Base-by-base conservation (phyloP, 345 rosid genomes). In the Bruguiera gymnorhiza region DNA sequence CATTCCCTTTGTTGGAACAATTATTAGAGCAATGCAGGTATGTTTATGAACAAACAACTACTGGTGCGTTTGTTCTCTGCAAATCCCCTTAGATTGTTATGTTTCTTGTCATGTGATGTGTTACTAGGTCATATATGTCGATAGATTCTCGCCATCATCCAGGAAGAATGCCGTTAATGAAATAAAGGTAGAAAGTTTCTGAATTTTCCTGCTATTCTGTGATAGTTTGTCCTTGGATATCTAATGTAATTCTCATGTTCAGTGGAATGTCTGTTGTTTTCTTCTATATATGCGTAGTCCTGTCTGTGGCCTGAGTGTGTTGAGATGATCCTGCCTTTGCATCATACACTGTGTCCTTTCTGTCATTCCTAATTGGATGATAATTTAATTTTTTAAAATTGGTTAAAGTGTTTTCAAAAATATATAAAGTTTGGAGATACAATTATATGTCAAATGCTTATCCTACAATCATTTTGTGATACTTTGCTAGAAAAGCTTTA, bases 11-110 rank as follows among this genome's bases (percentile, higher is more conserved):
- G 99, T 95, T 34, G 97, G 99, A 75, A 95, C 99, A 72, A 95
- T 95, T 55, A 92, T 95, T 75, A 87, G 99, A 78, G 97, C 99
- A 67, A 95, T 95, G 99, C 99, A 95, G 96, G 99, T 48, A 27
- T 63, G 55, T 48, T 30, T 3, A 30, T 65, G 16, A 24, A 39
- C 27, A 50, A 1, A 23, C 6, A 53, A 30, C 18, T 23, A 7
- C 32, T 30, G 20, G 11, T 66, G 50, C 50, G 30, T 32, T 8
- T 32, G 51, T 53, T 29, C 1, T 34, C 39, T 2, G 1, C 36
- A 36, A 10, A 24, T 56, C 26, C 37, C n/a, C 8, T 55, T 29
- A 16, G 36, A 48, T 39, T 32, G 26, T 6, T 23, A 24, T 26
- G n/a, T 21, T 39, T 19, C 54, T 34, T 34, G 11, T 21, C 0